phyloP scores from a whole-genome alignment of 2,329 filamentous ascomycete genomes.

The Aspergillus quadricinctus region DNA sequence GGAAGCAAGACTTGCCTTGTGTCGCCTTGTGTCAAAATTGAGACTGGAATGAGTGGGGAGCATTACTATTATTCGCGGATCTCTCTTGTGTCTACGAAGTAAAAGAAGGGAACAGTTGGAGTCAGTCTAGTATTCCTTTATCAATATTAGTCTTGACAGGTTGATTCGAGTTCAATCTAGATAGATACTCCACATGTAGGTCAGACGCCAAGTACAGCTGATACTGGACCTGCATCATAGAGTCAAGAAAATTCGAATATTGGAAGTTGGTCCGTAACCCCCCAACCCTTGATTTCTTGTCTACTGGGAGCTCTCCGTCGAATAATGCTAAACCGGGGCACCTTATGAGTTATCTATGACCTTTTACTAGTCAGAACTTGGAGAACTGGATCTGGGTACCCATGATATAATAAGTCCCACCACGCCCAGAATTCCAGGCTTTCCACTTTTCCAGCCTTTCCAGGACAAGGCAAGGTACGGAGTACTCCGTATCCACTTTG shows the following conservation, averaged over 20 bases:
- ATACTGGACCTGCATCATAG: not conserved
- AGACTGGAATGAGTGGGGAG: not conserved
- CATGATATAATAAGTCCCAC: not conserved
- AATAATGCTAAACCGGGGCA: not conserved
- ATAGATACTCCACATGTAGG: not conserved
- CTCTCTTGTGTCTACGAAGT: not conserved
- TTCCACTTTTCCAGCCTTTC: not conserved
- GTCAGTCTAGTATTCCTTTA: not conserved
- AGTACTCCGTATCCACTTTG: not conserved
- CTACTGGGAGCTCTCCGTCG: not conserved
- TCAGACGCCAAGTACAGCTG: too few species aligned
- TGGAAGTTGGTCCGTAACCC: not conserved
- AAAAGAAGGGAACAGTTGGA: not conserved
- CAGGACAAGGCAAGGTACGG: not conserved
- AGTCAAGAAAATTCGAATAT: not conserved
- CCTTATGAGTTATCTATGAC: not conserved
- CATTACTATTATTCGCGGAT: not conserved
- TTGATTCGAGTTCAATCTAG: not conserved
- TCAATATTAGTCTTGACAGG: not conserved
- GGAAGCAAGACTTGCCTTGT: not conserved
- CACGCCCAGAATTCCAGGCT: not conserved
- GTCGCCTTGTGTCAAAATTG: not conserved
- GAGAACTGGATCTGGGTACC: not conserved
- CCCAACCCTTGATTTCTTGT: not conserved
- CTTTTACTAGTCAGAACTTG: not conserved